These are phyloP conservation scores for Berberis thunbergii DNA, from an alignment of 164 flowering plant genomes.

Conservation along the genomic window DNA sequence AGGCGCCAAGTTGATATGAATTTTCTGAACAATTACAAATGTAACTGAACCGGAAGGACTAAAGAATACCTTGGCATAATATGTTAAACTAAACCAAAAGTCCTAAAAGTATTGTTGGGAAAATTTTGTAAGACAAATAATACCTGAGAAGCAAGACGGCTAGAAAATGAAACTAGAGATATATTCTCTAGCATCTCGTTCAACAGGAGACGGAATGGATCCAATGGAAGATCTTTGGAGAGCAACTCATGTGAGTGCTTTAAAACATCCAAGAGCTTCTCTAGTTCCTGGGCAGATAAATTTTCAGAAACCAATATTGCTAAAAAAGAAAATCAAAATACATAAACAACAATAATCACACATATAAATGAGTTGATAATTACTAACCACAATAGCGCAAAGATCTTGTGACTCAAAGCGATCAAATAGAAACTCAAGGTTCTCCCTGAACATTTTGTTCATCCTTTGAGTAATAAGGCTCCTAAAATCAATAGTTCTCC, in stretches of 20 bases:
- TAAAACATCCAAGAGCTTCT: constrained; percentile 68
- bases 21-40: no score
- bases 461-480: constrained; percentile 73
- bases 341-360: not conserved
- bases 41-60: no score
- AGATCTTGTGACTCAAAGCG: constrained; percentile 95
- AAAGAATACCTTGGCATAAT: no score
- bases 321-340: not conserved
- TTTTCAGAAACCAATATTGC: not conserved
- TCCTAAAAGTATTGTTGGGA: not conserved
- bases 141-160: constrained; percentile 96
- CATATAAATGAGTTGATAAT: constrained; percentile 2
- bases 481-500: constrained; percentile 84
- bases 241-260: constrained; percentile 75
- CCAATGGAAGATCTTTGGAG: constrained; percentile 65
- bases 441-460: constrained; percentile 86
- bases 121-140: not conserved
- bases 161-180: constrained; percentile 88
- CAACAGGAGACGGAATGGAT: constrained; percentile 71
- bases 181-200: constrained; percentile 94
- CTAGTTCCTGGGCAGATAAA: constrained; percentile 61
- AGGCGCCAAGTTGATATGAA: no score
- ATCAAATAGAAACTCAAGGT: constrained; percentile 90
- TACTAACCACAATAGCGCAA: constrained; percentile 86
- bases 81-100: not conserved